A percentile compares a stretch with the other conserved stretches of the same genome.
These are phyloP conservation scores for Calonectria naviculata DNA, from an alignment of 2,329 filamentous ascomycete species.

Conservation along the genomic window DNA sequence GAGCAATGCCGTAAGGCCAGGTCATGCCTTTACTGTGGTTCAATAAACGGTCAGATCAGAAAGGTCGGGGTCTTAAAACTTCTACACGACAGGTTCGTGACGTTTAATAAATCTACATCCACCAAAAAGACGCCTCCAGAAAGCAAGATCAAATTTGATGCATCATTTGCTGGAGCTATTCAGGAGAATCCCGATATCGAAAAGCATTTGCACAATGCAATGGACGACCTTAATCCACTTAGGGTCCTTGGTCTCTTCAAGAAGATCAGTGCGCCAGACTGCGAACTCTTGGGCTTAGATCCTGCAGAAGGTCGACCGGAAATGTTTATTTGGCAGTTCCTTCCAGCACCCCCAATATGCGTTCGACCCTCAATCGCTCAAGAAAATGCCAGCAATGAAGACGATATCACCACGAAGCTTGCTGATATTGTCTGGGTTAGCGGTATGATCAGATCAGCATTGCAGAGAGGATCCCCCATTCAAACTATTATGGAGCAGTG, in stretches of 20 bases:
- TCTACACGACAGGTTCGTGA: slow-evolving; percentile 90
- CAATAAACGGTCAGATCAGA: slow-evolving; percentile 90
- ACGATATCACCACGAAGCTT: slow-evolving; percentile 97
- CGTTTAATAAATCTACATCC: slow-evolving; percentile 89
- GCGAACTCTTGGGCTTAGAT: slow-evolving; percentile 90
- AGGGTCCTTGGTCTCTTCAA: slow-evolving; percentile 92
- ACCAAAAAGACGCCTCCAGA: slow-evolving; percentile 84
- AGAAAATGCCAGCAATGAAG: slow-evolving; percentile 92
- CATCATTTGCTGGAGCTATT: slow-evolving; percentile 84
- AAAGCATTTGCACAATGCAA: slow-evolving; percentile 89
- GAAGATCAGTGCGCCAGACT: slow-evolving; percentile 85
- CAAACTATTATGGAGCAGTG: slow-evolving; percentile 97
- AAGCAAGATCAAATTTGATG: slow-evolving; percentile 86
- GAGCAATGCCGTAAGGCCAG: slow-evolving; percentile 91
- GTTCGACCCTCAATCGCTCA: slow-evolving; percentile 95
- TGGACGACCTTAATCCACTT: slow-evolving; percentile 93
- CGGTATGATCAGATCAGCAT: slow-evolving; percentile 83
- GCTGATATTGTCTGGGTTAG: slow-evolving; percentile 96
- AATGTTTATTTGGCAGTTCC: slow-evolving; percentile 97
- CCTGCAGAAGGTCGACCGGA: slow-evolving; percentile 89
- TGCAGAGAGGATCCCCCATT: slow-evolving; percentile 87
- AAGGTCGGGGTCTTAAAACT: slow-evolving; percentile 95
- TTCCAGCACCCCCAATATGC: slow-evolving; percentile 93
- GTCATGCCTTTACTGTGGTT: slow-evolving; percentile 81
- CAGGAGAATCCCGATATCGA: slow-evolving; percentile 85